These are phyloP conservation scores for Amanita molliuscula DNA, from an alignment of 768 basidiomycete species.

Conservation along the genomic window DNA sequence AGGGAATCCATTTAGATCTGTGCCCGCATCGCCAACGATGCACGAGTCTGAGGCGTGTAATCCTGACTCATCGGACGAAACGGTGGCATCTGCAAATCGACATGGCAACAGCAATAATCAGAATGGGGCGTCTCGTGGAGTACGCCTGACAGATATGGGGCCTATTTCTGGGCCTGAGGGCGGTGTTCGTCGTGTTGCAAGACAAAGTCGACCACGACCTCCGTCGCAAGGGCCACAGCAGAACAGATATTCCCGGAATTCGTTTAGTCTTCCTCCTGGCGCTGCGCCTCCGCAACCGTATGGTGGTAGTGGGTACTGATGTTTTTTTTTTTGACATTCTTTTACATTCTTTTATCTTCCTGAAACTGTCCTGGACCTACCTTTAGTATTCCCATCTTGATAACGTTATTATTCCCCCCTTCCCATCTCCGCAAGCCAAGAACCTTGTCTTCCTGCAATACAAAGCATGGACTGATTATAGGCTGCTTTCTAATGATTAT, in stretches of 20 bases:
- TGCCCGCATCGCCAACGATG: constrained; percentile 27
- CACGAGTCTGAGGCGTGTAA: constrained; percentile 25
- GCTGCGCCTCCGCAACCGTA: constrained; percentile 54
- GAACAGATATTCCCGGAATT: constrained; percentile 65
- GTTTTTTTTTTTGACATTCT: not conserved
- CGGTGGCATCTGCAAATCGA: constrained; percentile 20
- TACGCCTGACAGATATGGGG: constrained; percentile 75
- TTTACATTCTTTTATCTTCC: not conserved
- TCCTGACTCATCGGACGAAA: constrained; percentile 23
- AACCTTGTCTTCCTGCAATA: not conserved
- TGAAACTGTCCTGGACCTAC: not conserved
- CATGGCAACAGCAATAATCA: constrained; percentile 26
- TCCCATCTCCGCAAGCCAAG: not conserved
- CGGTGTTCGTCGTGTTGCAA: constrained; percentile 70
- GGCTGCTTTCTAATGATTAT: not conserved
- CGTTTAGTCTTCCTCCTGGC: constrained; percentile 58
- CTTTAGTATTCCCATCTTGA: not conserved
- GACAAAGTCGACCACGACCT: constrained; percentile 39
- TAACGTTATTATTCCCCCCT: not conserved
- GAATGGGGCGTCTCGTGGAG: constrained; percentile 38
- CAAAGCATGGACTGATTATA: not conserved
- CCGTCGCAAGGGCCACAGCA: constrained; percentile 49
- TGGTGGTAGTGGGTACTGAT: constrained; percentile 10
- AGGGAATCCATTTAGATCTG: constrained; percentile 46
- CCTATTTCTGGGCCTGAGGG: constrained; percentile 64